These are phyloP conservation scores for Nemania sp. DNA, from an alignment of 2,329 filamentous ascomycete species.

Conservation along the genomic window DNA sequence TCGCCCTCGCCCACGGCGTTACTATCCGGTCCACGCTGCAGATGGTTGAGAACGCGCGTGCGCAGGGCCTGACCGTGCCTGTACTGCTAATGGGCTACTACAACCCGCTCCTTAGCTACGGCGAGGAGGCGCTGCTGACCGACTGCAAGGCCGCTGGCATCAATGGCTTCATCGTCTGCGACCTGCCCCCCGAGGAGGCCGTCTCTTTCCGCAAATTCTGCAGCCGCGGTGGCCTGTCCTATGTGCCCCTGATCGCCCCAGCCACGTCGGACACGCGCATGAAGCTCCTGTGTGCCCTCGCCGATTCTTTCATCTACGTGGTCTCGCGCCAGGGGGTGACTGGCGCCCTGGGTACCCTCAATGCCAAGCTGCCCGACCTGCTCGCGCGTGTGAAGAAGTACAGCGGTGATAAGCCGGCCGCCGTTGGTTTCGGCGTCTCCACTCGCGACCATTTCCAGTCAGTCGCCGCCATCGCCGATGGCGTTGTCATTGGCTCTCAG, in stretches of 20 bases:
- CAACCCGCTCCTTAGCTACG: slow-evolving; percentile 92
- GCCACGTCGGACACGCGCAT: slow-evolving; percentile 90
- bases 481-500: slow-evolving; percentile 95
- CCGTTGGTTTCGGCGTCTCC: slow-evolving; percentile 94
- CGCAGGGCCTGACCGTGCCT: slow-evolving; percentile 75
- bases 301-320: slow-evolving; percentile 98
- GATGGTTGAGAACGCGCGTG: slow-evolving; percentile 81
- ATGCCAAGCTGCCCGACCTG: slow-evolving; percentile 78
- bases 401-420: slow-evolving; percentile 86
- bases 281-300: slow-evolving; percentile 93
- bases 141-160: slow-evolving; percentile 84
- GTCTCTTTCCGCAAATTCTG: slow-evolving; percentile 87
- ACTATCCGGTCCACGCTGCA: slow-evolving; percentile 77
- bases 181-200: slow-evolving; percentile 94
- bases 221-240: slow-evolving; percentile 79
- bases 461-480: slow-evolving; percentile 82
- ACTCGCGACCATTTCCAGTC: slow-evolving; percentile 91
- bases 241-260: slow-evolving; percentile 95
- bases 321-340: slow-evolving; percentile 97
- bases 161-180: slow-evolving; percentile 96
- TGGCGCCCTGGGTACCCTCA: slow-evolving; percentile 82
- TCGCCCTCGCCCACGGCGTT: slow-evolving; percentile 86
- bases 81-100: slow-evolving; percentile 99
- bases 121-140: slow-evolving; percentile 83
- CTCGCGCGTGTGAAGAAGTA: slow-evolving; percentile 87